Evolutionary conservation across 345 rosid genomes (phyloP), one percentile per base, ranked within the genome.

Genomic region (Populus pruinosa): DNA sequence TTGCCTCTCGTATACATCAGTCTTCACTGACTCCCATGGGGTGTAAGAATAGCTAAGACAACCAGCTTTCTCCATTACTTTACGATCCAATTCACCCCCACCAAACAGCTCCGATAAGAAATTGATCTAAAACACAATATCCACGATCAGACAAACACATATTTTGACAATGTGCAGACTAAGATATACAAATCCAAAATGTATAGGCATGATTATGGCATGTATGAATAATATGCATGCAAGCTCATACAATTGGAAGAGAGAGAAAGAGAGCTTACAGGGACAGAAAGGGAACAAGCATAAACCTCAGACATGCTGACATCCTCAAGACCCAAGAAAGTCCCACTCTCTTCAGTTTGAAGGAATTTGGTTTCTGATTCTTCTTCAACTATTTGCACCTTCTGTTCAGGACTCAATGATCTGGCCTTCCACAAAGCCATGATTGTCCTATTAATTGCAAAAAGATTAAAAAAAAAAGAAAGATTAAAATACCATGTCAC

Each of bases 341-440:
- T 72, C 70, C 93, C 98, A 80, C 87, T 86, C 82, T 92, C 97
- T 79, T 95, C 99, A 67, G 86, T 76, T 80, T 88, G 89, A 68
- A 96, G 89, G 82, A 53, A 69, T 88, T 91, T 87, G 44, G 85
- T 83, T 77, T 93, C 97, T 76, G 97, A 92, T 83, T 93, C 96
- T 87, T 93, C 97, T 91, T 96, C 96, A 72, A 90, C 88, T 78
- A 92, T 83, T 80, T 87, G 91, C 84, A 92, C 96, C 86, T 93
- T 96, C 92, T 93, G 98, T 86, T 93, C 98, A 5, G 93, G 96
- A 81, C 86, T 92, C 94, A 93, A 87, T 39, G 97, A 88, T 82
- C 94, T 89, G 69, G 97, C 97, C 85, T 91, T 93, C 96, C 99
- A 93, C 44, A 96, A 86, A 77, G 98, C 99, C 96, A 92, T 93